Evolutionary conservation across 2,329 filamentous ascomycete species (phyloP).

Genomic region (Trichophyton verrucosum): DNA sequence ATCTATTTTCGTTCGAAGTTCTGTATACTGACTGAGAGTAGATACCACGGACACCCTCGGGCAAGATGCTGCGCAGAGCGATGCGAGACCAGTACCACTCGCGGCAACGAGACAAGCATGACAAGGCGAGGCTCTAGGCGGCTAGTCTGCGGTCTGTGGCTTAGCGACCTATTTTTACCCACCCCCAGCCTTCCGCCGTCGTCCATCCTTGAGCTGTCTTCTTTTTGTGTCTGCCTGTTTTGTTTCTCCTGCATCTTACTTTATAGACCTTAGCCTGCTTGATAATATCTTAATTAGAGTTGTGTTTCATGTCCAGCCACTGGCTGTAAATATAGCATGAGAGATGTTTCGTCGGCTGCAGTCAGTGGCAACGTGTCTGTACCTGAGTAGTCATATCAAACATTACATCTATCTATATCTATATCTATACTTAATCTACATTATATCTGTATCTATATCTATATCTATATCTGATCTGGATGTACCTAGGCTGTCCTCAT

Average conservation of each 20-base stretch:
- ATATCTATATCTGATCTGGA: not conserved
- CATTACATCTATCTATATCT: not conserved
- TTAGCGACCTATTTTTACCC: not conserved
- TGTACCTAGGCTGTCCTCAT: not conserved
- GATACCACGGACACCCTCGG: slow-evolving; percentile 11
- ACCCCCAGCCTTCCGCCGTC: not conserved
- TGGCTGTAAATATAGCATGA: not conserved
- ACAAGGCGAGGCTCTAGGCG: slow-evolving; percentile 5
- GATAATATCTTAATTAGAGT: not conserved
- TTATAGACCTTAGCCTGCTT: not conserved
- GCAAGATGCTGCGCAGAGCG: slow-evolving; percentile 11
- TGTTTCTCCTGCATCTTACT: not conserved
- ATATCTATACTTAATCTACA: not conserved
- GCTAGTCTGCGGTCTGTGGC: not conserved
- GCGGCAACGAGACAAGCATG: slow-evolving; percentile 3
- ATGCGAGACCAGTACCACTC: slow-evolving; percentile 11
- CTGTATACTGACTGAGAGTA: not conserved
- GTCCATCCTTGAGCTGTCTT: not conserved
- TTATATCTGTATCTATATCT: not conserved
- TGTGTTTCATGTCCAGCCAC: not conserved
- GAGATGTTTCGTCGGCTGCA: not conserved
- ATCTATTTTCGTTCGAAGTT: not conserved
- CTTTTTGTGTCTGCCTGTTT: no score
- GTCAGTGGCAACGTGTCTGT: not conserved
- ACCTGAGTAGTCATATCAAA: not conserved